A percentile compares a stretch with the other conserved stretches of the same genome.
Evolutionary conservation across 371 early-diverging fungal species (phyloP).

Genomic region (Mucor velutinosus): DNA sequence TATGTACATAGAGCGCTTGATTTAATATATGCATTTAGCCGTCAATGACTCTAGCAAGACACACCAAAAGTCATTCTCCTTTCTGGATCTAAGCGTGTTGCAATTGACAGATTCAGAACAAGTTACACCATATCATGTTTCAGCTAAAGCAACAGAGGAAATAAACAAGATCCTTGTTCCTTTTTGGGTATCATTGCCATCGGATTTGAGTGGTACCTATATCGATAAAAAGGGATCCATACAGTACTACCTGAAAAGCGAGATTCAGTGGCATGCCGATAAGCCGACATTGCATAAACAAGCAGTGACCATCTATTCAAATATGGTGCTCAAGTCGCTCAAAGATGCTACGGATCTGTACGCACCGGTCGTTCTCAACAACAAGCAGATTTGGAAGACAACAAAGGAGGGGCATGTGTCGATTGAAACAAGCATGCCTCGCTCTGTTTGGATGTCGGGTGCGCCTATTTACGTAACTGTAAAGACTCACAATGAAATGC

Average conservation of each 20-base stretch:
- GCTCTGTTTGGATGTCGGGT: constrained; percentile 38
- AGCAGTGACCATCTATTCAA: neutral
- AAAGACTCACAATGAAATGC: constrained; percentile 21
- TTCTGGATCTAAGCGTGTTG: neutral
- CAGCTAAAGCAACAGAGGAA: neutral
- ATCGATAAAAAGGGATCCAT: constrained; percentile 31
- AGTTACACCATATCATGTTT: neutral
- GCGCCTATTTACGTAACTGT: constrained; percentile 31
- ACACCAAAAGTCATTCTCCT: neutral
- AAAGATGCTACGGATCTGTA: constrained; percentile 7
- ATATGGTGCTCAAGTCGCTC: neutral
- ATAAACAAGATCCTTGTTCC: constrained; percentile 10
- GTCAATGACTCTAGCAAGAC: constrained; percentile 1
- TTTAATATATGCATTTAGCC: neutral
- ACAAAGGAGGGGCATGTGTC: constrained; percentile 7
- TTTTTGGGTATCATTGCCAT: neutral
- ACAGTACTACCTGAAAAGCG: constrained; percentile 26
- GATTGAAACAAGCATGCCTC: constrained; percentile 20
- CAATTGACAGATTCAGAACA: neutral
- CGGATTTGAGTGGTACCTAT: constrained; percentile 24
- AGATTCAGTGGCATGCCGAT: constrained; percentile 14
- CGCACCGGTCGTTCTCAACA: neutral
- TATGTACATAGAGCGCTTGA: too few relatives aligned
- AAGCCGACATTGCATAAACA: neutral
- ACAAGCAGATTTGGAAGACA: constrained; percentile 11